Evolutionary conservation across 306 rosid species (phyloP).

Genomic region (Prunus dulcis): DNA sequence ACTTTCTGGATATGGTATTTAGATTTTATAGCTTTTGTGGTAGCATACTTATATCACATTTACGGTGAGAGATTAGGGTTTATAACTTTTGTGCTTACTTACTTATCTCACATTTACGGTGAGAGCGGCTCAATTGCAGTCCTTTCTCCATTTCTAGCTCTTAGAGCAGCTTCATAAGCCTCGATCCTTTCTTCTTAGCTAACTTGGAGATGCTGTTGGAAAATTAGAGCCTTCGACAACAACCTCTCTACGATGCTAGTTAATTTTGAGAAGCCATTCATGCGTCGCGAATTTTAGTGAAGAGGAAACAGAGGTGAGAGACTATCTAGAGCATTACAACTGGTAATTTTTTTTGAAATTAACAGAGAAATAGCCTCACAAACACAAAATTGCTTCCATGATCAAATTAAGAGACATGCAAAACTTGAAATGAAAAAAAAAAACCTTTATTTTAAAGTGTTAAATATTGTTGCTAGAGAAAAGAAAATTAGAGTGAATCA

Average conservation of each 20-base stretch:
- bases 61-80: neutral
- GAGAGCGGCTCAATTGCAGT: neutral
- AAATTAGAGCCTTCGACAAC: neutral
- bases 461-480: neutral
- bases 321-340: fast-evolving
- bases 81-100: neutral
- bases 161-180: neutral
- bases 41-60: neutral
- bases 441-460: neutral
- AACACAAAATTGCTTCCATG: neutral
- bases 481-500: neutral
- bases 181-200: neutral
- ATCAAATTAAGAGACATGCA: neutral
- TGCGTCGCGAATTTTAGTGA: neutral
- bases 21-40: neutral
- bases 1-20: neutral
- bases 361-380: neutral
- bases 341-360: neutral
- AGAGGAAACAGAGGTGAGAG: neutral
- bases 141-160: neutral
- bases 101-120: neutral
- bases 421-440: neutral
- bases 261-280: neutral
- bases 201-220: neutral
- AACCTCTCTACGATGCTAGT: neutral